These are phyloP conservation scores for Penicillium lagena DNA, from an alignment of 495 filamentous ascomycete genomes.

Conservation along the genomic window DNA sequence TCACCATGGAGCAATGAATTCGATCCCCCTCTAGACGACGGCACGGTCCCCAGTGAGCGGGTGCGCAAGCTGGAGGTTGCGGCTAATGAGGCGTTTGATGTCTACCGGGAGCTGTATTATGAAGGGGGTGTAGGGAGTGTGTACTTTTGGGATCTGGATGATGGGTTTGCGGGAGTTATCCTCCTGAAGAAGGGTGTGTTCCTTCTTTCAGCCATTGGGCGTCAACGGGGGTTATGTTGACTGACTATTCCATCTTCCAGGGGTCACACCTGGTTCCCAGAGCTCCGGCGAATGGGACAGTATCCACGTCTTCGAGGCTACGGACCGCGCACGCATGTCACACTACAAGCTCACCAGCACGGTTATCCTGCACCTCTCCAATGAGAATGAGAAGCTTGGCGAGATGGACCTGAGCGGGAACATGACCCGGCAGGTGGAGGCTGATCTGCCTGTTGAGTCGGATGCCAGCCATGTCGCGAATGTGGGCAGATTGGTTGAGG, in stretches of 20 bases:
- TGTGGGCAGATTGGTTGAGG: constrained; percentile 90
- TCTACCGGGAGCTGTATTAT: constrained; percentile 97
- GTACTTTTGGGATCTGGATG: constrained; percentile 98
- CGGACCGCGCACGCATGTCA: constrained; percentile 79
- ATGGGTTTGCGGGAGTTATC: constrained; percentile 95
- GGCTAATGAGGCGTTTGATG: constrained; percentile 93
- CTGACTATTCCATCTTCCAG: constrained; percentile 20
- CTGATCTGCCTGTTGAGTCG: constrained; percentile 79
- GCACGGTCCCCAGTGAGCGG: constrained; percentile 73
- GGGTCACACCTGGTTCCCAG: constrained; percentile 59
- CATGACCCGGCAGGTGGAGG: constrained; percentile 94
- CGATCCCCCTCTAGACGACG: constrained; percentile 76
- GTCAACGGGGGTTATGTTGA: not conserved
- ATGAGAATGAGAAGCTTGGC: constrained; percentile 64
- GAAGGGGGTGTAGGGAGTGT: constrained; percentile 93
- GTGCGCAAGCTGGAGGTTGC: constrained; percentile 89
- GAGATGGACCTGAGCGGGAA: constrained; percentile 93
- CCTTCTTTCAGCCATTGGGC: not conserved
- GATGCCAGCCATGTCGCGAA: constrained; percentile 95
- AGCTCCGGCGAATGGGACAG: constrained; percentile 90
- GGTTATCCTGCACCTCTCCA: constrained; percentile 84
- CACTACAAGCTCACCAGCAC: constrained; percentile 98
- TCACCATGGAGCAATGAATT: constrained; percentile 99
- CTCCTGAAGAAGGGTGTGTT: constrained; percentile 82
- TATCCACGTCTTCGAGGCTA: constrained; percentile 97